phyloP scores from a whole-genome alignment of 257 asterid species.

The Scutellaria galericulata region DNA sequence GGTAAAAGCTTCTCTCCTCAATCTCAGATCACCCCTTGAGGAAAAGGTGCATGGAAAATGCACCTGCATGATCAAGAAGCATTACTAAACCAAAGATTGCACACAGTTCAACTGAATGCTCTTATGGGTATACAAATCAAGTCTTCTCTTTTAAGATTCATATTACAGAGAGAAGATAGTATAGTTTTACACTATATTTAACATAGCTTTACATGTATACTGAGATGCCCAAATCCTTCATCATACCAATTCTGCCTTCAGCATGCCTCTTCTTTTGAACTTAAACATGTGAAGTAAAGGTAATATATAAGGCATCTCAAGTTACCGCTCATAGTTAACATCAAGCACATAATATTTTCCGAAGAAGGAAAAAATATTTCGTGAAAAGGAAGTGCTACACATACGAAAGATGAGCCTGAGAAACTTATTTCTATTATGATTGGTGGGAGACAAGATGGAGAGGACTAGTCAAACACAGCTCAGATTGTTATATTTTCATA shows the following conservation, averaged over 20 bases:
- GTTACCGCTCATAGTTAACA: not conserved
- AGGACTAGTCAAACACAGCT: not conserved
- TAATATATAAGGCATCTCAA: not conserved
- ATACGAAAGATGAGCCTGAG: not conserved
- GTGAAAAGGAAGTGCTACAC: not conserved
- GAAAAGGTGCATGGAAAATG: constrained; percentile 27
- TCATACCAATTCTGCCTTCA: constrained; percentile 18
- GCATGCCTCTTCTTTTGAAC: constrained; percentile 30
- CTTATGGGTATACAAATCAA: not conserved
- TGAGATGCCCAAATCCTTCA: constrained; percentile 21
- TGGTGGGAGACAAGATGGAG: constrained; percentile 5
- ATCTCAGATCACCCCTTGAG: constrained; percentile 25
- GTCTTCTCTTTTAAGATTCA: not conserved
- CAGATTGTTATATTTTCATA: not conserved
- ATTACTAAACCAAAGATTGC: constrained; percentile 36
- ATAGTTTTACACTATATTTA: not conserved
- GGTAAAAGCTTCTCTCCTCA: constrained; percentile 25
- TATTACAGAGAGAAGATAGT: not conserved
- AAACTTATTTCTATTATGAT: not conserved
- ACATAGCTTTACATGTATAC: not conserved
- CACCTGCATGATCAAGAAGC: constrained; percentile 54
- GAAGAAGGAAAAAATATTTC: not conserved
- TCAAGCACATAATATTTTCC: constrained; percentile 6
- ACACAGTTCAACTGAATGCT: not conserved
- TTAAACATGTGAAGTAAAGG: constrained; percentile 31